Conservation (phyloP, 2,329 filamentous ascomycete genomes). For the Elsinoe fawcettii region DNA sequence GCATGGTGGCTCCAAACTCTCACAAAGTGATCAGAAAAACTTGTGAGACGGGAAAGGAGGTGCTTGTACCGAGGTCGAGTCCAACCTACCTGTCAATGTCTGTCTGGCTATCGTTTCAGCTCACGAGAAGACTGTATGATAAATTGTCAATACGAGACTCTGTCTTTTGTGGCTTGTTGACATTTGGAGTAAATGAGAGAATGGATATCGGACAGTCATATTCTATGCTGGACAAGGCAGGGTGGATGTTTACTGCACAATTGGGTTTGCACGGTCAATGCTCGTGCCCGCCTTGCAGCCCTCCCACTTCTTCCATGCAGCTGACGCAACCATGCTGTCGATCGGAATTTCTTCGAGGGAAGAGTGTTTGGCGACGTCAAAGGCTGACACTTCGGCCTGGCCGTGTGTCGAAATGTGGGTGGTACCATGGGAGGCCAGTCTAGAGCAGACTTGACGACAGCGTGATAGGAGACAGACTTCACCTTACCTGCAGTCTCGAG, state of each 20-base stretch:
- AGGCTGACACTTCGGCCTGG: background rate
- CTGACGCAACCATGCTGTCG: slow-evolving; percentile 11
- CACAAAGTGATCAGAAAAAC: background rate
- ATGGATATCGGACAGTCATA: too few relatives aligned
- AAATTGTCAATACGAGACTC: slow-evolving; percentile 9
- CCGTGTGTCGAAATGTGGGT: background rate
- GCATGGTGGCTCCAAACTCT: background rate
- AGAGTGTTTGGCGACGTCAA: slow-evolving; percentile 2
- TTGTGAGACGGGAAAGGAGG: background rate
- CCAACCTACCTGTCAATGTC: slow-evolving; percentile 5
- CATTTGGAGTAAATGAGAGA: too few relatives aligned
- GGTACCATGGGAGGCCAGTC: background rate
- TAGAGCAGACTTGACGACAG: background rate
- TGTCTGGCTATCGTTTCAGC: slow-evolving; percentile 12
- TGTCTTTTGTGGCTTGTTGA: background rate
- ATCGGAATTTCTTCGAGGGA: background rate
- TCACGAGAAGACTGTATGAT: background rate
- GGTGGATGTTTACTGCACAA: background rate
- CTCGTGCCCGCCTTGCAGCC: background rate
- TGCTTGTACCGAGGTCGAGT: slow-evolving; percentile 6
- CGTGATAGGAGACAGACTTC: background rate
- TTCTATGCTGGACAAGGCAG: too few relatives aligned
- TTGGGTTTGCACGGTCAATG: background rate
- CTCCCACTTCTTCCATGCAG: background rate
- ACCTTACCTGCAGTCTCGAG: background rate